phyloP scores from a whole-genome alignment of 2,329 filamentous ascomycete genomes.

The Trichoderma lentiforme region DNA sequence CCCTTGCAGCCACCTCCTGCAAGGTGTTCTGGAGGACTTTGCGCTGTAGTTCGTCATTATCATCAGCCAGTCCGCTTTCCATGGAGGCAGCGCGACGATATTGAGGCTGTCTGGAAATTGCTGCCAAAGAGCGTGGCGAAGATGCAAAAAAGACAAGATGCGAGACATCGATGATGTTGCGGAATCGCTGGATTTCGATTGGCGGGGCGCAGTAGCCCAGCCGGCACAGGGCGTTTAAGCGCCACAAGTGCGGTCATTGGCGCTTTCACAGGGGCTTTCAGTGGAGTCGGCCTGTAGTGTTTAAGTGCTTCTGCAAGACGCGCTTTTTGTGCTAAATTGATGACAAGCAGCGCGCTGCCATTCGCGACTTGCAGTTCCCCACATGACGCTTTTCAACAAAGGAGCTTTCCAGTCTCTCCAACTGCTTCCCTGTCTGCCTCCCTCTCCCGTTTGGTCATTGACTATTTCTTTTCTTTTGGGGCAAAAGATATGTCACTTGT shows the following conservation, averaged over 20 bases:
- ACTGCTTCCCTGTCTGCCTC: not conserved
- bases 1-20: conserved; percentile 36
- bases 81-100: conserved; percentile 11
- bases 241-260: not conserved
- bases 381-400: conserved; percentile 13
- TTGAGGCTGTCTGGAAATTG: not conserved
- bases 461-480: not conserved
- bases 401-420: not conserved
- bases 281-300: conserved; percentile 6
- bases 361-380: conserved; percentile 15
- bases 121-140: not conserved
- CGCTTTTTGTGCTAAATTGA: conserved; percentile 13
- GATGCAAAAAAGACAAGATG: not conserved
- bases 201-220: not conserved
- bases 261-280: not conserved
- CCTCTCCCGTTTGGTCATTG: not conserved
- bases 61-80: conserved; percentile 1
- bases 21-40: conserved; percentile 45
- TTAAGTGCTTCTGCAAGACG: conserved; percentile 3
- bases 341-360: conserved; percentile 5
- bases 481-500: not conserved
- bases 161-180: not conserved
- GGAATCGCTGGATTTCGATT: not conserved
- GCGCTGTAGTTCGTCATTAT: conserved; percentile 36
- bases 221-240: not conserved